Evolutionary conservation across 768 basidiomycete genomes (phyloP), one percentile per base, ranked within the genome.

Genomic region (Mycena rosella): DNA sequence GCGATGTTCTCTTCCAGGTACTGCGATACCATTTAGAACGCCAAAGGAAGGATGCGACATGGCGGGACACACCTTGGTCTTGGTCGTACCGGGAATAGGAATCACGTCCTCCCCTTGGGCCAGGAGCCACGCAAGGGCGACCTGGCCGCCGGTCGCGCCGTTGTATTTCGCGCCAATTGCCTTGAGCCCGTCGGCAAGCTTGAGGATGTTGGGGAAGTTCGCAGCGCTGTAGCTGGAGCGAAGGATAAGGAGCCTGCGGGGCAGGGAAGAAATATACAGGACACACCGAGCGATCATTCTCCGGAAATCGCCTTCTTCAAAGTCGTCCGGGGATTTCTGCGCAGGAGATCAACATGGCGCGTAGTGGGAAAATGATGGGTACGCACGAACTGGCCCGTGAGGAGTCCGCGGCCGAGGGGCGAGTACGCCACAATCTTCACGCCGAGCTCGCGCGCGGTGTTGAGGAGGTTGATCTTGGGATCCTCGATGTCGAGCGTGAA

Each of bases 161-260:
- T 45, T n/a, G 44, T 45, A n/a, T n/a, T 45, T 45, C 8, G 44
- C 7, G 8, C 52, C 52, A 20, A 42, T 57, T 2, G 36, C 13
- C 14, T 56, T 56, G 22, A 56, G 24, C 17, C 40, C 52, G 7
- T 54, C 52, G 1, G 32, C 52, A 20, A 54, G 52, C 34, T 57
- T 57, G 55, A 42, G 55, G 17, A 42, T 57, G 15, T 44, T 44
- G 6, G 55, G 55, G 55, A 57, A 57, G 40, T 57, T 57, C 27
- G 3, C 17, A 2, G 55, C 40, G 26, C 40, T 57, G 40, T 40
- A 56, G n/a, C n/a, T n/a, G n/a, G n/a, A n/a, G n/a, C n/a, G n/a
- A n/a, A n/a, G n/a, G n/a, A n/a, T n/a, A n/a, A n/a, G n/a, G n/a
- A n/a, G n/a, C n/a, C n/a, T n/a, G n/a, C n/a, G n/a, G n/a, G n/a